A percentile compares a stretch with the other conserved stretches of the same genome.
phyloP scores from a whole-genome alignment of 345 rosid species.

The Gossypium thurberi region DNA sequence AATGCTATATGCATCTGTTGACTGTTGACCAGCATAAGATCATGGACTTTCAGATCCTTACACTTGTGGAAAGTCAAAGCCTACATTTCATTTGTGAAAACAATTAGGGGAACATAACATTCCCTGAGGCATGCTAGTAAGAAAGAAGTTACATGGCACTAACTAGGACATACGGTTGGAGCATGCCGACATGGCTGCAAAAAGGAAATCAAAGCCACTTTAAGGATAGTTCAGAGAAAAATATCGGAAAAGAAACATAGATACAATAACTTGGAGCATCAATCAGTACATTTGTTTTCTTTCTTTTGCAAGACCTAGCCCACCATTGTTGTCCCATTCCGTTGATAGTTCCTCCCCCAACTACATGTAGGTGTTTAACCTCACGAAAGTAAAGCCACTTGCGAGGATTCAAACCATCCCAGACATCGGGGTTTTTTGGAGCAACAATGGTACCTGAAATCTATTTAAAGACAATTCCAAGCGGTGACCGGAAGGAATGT shows the following conservation, averaged over 20 bases:
- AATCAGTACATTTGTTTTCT: conserved; percentile 37
- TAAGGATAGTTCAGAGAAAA: background rate
- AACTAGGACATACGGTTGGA: conserved; percentile 66
- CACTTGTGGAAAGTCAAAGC: conserved; percentile 81
- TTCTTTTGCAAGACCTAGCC: conserved; percentile 72
- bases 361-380: conserved; percentile 61
- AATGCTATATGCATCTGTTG: conserved; percentile 84
- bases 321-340: conserved; percentile 93
- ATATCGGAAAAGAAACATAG: background rate
- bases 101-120: conserved; percentile 4
- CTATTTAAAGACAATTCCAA: conserved; percentile 27
- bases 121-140: background rate
- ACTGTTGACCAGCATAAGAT: conserved; percentile 47
- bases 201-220: conserved; percentile 18
- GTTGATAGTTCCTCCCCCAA: conserved; percentile 71
- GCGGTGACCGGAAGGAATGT: background rate
- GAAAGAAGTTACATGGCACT: conserved; percentile 14
- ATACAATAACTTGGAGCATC: conserved; percentile 10
- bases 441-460: conserved; percentile 70
- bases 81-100: conserved; percentile 33
- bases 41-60: conserved; percentile 56
- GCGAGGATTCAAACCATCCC: conserved; percentile 65
- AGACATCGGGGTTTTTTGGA: conserved; percentile 63
- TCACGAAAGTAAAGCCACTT: conserved; percentile 78
- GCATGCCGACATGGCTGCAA: conserved; percentile 88